Percentiles rank a stretch among this genome's conserved stretches.
Evolutionary conservation across 768 basidiomycete genomes (phyloP).

Genomic region (Trametes cubensis): DNA sequence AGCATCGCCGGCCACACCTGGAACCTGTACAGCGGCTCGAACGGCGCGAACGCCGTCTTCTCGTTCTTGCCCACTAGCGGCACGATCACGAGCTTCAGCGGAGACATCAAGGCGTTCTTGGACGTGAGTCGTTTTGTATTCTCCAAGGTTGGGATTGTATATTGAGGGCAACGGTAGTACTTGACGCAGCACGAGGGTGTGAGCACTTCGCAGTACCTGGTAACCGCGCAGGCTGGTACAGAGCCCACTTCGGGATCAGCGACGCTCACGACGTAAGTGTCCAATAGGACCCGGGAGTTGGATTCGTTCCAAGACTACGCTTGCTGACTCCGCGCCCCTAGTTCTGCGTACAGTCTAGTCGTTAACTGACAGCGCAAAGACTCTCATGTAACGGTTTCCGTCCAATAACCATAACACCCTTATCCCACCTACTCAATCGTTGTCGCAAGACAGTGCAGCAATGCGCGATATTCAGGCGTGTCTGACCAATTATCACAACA

Average conservation of each 20-base stretch:
- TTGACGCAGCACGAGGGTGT: constrained; percentile 51
- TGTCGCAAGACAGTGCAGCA: too few species aligned
- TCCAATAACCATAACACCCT: too few species aligned
- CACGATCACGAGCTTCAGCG: constrained; percentile 51
- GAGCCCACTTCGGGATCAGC: constrained; percentile 64
- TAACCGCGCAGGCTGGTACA: constrained; percentile 61
- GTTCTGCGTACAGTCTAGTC: constrained; percentile 48
- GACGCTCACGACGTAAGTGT: constrained; percentile 54
- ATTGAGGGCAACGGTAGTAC: constrained; percentile 41
- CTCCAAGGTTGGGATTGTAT: too few species aligned
- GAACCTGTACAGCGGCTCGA: constrained; percentile 58
- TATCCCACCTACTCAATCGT: too few species aligned
- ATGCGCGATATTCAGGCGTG: too few species aligned
- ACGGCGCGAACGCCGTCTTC: constrained; percentile 51
- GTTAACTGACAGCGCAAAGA: constrained; percentile 41
- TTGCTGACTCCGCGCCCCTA: constrained; percentile 27
- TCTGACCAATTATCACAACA: too few species aligned
- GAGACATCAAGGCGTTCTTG: constrained; percentile 57
- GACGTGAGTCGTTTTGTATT: constrained; percentile 35
- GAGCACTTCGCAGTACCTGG: constrained; percentile 55
- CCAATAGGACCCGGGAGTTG: background rate
- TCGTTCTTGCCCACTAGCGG: constrained; percentile 44
- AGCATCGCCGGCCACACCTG: constrained; percentile 54
- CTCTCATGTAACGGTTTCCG: background rate
- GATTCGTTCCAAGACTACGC: background rate